Evolutionary conservation across 345 rosid species (phyloP).

Genomic region (Populus pruinosa): DNA sequence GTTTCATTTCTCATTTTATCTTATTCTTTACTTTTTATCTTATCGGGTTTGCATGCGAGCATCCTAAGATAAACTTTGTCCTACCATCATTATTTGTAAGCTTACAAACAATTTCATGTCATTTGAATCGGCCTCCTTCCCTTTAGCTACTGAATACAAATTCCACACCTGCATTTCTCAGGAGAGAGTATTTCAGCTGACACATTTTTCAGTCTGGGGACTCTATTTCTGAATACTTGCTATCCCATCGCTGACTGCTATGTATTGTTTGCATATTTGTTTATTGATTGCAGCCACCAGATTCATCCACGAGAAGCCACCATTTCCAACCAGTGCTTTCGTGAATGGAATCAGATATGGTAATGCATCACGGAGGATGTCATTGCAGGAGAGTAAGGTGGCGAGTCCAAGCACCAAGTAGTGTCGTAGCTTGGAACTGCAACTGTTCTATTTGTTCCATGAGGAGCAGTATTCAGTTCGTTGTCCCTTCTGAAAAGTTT

Average conservation of each 20-base stretch:
- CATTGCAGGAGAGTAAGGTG: slow-evolving; percentile 73
- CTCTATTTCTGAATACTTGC: neutral
- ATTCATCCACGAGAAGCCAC: neutral
- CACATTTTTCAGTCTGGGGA: neutral
- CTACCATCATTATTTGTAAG: neutral
- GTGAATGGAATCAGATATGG: slow-evolving; percentile 42
- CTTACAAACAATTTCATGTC: neutral
- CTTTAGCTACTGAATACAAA: neutral
- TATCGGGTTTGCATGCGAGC: too few relatives aligned
- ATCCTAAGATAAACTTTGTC: neutral
- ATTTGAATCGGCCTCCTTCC: neutral
- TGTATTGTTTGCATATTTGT: neutral
- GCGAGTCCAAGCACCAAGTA: slow-evolving; percentile 52
- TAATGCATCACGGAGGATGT: slow-evolving; percentile 71
- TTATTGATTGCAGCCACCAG: neutral
- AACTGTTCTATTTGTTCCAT: slow-evolving; percentile 72
- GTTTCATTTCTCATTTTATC: too few relatives aligned
- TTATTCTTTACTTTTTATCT: too few relatives aligned
- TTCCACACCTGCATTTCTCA: neutral
- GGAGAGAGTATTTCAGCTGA: neutral
- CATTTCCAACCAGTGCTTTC: neutral
- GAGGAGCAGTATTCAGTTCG: slow-evolving; percentile 63
- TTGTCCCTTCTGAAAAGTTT: slow-evolving; percentile 55
- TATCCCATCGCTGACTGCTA: neutral
- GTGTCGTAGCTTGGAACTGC: slow-evolving; percentile 66